These are phyloP conservation scores for Meyerozyma elateridarum DNA, from an alignment of 1,139 yeast genomes.

Conservation along the genomic window DNA sequence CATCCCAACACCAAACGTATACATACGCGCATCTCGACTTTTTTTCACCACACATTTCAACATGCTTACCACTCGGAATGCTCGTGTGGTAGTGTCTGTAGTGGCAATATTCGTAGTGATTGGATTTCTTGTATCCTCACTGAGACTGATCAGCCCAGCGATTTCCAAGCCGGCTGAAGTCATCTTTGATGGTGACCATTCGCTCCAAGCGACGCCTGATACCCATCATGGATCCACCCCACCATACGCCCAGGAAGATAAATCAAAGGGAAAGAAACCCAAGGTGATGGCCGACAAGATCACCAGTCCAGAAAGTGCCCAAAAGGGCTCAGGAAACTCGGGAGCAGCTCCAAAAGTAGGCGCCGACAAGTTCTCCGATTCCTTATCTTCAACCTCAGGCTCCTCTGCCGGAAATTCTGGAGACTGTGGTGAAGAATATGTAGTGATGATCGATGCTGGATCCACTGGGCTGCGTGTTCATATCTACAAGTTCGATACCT, in stretches of 20 bases:
- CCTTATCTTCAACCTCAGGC: conserved; percentile 1
- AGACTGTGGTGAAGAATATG: conserved; percentile 41
- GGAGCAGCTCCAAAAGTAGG: conserved; percentile 6
- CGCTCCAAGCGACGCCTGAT: conserved; percentile 32
- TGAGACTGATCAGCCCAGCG: conserved; percentile 22
- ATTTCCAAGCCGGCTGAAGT: conserved; percentile 18
- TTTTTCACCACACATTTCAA: too few species aligned
- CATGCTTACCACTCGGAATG: conserved; percentile 34
- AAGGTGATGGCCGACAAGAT: conserved; percentile 24
- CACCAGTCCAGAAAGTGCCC: conserved; percentile 9
- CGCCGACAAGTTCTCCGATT: not conserved
- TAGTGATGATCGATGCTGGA: conserved; percentile 95
- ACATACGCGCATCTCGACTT: too few species aligned
- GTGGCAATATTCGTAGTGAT: conserved; percentile 32
- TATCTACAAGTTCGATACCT: conserved; percentile 84
- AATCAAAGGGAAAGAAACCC: conserved; percentile 11
- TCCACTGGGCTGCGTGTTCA: conserved; percentile 96
- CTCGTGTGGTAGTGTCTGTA: conserved; percentile 33
- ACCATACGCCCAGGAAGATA: conserved; percentile 24
- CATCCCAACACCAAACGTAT: too few species aligned
- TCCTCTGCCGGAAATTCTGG: conserved; percentile 9
- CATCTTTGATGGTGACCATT: conserved; percentile 22
- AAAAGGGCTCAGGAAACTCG: conserved; percentile 7
- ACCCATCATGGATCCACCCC: conserved; percentile 32
- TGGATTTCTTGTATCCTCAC: conserved; percentile 34